These are phyloP conservation scores for Apiospora arundinis DNA, from an alignment of 2,329 filamentous ascomycete genomes.

Conservation along the genomic window DNA sequence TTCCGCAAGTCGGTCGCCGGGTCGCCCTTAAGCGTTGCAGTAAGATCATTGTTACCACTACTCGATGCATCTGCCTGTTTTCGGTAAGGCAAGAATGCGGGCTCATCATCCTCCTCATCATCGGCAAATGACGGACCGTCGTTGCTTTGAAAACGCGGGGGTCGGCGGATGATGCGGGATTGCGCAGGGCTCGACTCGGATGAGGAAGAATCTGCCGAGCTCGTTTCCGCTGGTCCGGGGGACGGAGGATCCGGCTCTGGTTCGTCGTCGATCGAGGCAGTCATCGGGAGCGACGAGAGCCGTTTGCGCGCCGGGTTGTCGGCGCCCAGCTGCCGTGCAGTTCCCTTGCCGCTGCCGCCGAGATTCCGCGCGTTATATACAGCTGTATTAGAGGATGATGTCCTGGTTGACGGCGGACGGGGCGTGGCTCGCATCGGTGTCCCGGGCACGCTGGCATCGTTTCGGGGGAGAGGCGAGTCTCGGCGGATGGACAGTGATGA, in stretches of 20 bases:
- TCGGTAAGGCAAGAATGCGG: constrained; percentile 60
- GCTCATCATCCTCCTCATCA: constrained; percentile 65
- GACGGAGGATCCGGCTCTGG: constrained; percentile 49
- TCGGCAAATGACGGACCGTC: constrained; percentile 49
- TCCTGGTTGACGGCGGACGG: constrained; percentile 54
- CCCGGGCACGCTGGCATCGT: constrained; percentile 51
- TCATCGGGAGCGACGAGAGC: constrained; percentile 53
- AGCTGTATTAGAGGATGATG: constrained; percentile 54
- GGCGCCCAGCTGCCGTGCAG: constrained; percentile 32
- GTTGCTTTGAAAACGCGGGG: constrained; percentile 55
- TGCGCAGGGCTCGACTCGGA: constrained; percentile 58
- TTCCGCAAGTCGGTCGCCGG: constrained; percentile 40
- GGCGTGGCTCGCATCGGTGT: constrained; percentile 51
- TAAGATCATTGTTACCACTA: constrained; percentile 50
- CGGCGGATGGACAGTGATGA: constrained; percentile 64
- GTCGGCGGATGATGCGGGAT: constrained; percentile 65
- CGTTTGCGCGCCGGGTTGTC: constrained; percentile 46
- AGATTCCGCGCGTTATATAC: constrained; percentile 43
- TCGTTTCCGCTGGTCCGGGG: constrained; percentile 50
- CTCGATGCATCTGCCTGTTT: constrained; percentile 34
- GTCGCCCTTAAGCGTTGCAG: constrained; percentile 59
- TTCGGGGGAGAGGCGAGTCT: constrained; percentile 60
- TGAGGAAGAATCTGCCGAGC: constrained; percentile 40
- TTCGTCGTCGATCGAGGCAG: constrained; percentile 37
- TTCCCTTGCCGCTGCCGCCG: constrained; percentile 41